Base-by-base conservation (phyloP, 495 filamentous ascomycete species). In the Hypoxylon trugodes region DNA sequence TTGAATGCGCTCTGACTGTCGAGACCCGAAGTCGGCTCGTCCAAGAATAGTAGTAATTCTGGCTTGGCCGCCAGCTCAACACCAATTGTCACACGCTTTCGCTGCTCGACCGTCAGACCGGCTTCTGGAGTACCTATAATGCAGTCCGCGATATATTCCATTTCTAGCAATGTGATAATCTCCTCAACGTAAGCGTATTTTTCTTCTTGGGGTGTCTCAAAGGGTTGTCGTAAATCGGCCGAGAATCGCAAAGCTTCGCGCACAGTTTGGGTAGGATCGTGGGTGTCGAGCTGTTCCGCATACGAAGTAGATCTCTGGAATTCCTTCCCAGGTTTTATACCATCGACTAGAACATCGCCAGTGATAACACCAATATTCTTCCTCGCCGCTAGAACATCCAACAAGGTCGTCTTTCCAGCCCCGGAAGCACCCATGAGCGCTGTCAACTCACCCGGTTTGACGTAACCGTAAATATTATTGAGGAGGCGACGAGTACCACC, bases 51-150 rank as follows among this genome's bases (percentile, higher is more conserved):
- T 0, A 96, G 81, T 2, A 97, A 83, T 59, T 93, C 83, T 0
- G 93, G 93, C 68, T 93, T 93, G 6, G 91, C 90, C 3, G 91
- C 92, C 9, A 96, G 79, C 69, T 96, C 92, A 21, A 96, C 90
- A 19, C 90, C 93, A 51, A 97, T 96, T 0, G 92, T 96, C 2
- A 96, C 90, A 25, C 91, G 87, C 75, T 97, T 96, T 3, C 93
- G 79, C 71, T 96, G 89, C 69, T 96, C 93, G n/a, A 96, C 90
- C 4, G 90, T 91, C 19, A 97, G 81, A n/a, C 93, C 93, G 9
- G 80, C 81, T 52, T 89, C 88, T 0, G 86, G 86, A 1, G 83
- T 82, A 3, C 93, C 93, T 49, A 97, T 93, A 32, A 94, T 89
- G 9, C 91, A 90, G 69, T 93, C 92, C 2, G 90, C 91, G 52